Evolutionary conservation across 257 asterid genomes (phyloP).

Genomic region (Nicotiana benthamiana): DNA sequence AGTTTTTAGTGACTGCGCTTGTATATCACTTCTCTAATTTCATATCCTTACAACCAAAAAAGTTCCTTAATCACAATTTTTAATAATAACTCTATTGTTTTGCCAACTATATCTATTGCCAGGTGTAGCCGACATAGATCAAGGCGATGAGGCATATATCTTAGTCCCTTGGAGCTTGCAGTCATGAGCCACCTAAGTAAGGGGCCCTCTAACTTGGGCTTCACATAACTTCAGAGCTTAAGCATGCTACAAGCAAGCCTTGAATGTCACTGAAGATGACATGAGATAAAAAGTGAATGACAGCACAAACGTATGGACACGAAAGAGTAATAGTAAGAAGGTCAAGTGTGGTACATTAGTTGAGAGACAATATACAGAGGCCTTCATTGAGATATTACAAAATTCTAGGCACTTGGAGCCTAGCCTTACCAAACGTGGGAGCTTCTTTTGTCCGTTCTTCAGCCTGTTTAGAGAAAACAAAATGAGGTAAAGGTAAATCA

Average conservation of each 20-base stretch:
- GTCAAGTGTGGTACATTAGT: neutral
- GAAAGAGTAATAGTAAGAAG: neutral
- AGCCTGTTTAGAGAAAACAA: slow-evolving; percentile 22
- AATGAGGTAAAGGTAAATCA: neutral
- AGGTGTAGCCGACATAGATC: neutral
- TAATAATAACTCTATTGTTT: neutral
- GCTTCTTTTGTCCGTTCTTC: slow-evolving; percentile 28
- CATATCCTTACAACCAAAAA: neutral
- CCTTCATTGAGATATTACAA: neutral
- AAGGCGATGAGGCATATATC: neutral
- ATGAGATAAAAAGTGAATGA: neutral
- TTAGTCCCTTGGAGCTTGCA: neutral
- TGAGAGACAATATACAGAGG: neutral
- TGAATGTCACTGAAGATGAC: neutral
- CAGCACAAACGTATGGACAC: neutral
- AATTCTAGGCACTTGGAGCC: neutral
- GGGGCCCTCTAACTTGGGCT: neutral
- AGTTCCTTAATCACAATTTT: neutral
- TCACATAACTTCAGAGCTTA: neutral
- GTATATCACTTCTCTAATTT: neutral
- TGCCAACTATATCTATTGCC: neutral
- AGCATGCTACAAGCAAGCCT: neutral
- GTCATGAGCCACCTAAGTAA: neutral
- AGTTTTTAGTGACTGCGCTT: neutral
- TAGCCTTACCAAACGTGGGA: slow-evolving; percentile 34